Percentiles rank a stretch among this genome's conserved stretches.
Evolutionary conservation across 2,329 filamentous ascomycete species (phyloP).

Genomic region (Penicillium digitatum): DNA sequence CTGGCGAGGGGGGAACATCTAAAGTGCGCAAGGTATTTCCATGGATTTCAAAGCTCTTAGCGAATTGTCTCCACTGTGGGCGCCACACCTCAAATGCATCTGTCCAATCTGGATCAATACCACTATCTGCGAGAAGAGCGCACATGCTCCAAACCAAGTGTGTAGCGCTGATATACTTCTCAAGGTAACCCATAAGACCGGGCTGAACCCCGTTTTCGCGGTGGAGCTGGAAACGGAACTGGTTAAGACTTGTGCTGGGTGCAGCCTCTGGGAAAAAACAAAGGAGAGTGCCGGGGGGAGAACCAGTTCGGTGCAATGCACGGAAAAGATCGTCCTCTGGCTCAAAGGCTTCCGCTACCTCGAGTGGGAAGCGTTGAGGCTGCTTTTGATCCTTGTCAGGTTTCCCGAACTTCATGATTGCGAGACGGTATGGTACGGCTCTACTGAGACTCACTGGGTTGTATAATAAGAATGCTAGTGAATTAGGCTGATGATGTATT

Average conservation of each 20-base stretch:
- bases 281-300: background rate
- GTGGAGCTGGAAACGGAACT: background rate
- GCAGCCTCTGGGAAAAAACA: background rate
- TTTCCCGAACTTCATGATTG: background rate
- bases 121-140: background rate
- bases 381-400: background rate
- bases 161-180: background rate
- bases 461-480: background rate
- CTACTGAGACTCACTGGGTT: background rate
- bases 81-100: background rate
- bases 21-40: background rate
- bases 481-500: background rate
- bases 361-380: background rate
- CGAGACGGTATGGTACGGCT: background rate
- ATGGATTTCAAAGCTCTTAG: background rate
- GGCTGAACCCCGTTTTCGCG: background rate
- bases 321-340: background rate
- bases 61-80: background rate
- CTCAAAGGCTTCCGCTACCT: background rate
- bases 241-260: background rate
- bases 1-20: background rate
- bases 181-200: background rate
- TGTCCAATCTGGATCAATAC: background rate
- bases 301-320: background rate
- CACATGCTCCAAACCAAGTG: slow-evolving; percentile 5